Evolutionary conservation across 2,329 filamentous ascomycete genomes (phyloP).

Genomic region (Didymellaceae sp.): DNA sequence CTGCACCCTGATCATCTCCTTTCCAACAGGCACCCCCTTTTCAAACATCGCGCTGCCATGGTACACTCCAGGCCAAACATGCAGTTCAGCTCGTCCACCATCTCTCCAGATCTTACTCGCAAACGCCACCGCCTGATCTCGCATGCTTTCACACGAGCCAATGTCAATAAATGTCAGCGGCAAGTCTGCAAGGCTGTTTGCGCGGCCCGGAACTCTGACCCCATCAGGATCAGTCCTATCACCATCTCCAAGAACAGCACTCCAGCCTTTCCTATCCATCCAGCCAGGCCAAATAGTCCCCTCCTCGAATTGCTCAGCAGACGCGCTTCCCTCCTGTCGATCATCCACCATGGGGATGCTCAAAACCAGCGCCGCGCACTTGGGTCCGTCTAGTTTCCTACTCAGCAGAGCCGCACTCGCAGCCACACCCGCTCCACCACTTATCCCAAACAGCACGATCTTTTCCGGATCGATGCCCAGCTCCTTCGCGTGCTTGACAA

Average conservation of each 20-base stretch:
- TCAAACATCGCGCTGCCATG: slow-evolving; percentile 12
- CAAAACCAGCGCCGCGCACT: slow-evolving; percentile 52
- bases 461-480: slow-evolving; percentile 52
- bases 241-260: slow-evolving; percentile 47
- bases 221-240: slow-evolving; percentile 12
- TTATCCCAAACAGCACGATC: slow-evolving; percentile 53
- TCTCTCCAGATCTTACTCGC: slow-evolving; percentile 50
- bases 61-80: slow-evolving; percentile 51
- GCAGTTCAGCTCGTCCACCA: slow-evolving; percentile 53
- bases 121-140: slow-evolving; percentile 52
- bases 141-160: slow-evolving; percentile 54
- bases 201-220: slow-evolving; percentile 49
- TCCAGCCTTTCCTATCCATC: slow-evolving; percentile 54
- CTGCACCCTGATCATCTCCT: background rate
- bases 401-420: slow-evolving; percentile 50
- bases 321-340: slow-evolving; percentile 38
- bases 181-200: slow-evolving; percentile 42
- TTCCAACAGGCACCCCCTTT: background rate
- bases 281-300: slow-evolving; percentile 45
- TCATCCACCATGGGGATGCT: slow-evolving; percentile 59
- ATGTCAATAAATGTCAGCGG: slow-evolving; percentile 55
- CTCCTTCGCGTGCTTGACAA: slow-evolving; percentile 43
- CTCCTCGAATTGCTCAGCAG: slow-evolving; percentile 42
- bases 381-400: slow-evolving; percentile 41
- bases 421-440: slow-evolving; percentile 54